Evolutionary conservation across 202 grass and related monocot genomes (phyloP), one percentile per base, ranked within the genome.

Genomic region (Schoenoplectus tabernaemontani): DNA sequence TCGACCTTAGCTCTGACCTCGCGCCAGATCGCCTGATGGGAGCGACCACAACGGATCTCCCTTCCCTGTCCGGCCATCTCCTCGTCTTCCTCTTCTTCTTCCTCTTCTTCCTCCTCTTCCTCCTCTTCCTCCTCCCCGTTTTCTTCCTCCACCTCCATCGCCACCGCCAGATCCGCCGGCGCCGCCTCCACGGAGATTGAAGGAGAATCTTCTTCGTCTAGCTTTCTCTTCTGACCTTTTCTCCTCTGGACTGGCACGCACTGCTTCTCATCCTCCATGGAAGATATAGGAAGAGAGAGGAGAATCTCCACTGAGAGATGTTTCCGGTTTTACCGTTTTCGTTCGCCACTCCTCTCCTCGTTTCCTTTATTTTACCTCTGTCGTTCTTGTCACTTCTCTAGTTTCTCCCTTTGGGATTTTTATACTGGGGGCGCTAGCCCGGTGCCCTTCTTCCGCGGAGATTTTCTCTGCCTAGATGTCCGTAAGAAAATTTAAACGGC

Each of bases 1-100:
- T 99, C 96, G 16, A 99, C 90, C 83, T 96, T 88, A 47, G 90
- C 57, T 32, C 85, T 86, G 80, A 99, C 96, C 81, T 99, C 92
- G 36, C 87, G 85, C 60, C 78, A 76, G 30, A 99, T 70, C 59
- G 85, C 47, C 24, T 83, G 85, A 30, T 89, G 92, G 41, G 96
- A 96, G 6, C 85, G 92, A 34, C 74, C 86, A 59, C 78, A 85
- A 75, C 83, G 88, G 90, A 96, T 99, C 89, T 96, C 88, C 12
- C 75, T 78, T n/a, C 81, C 86, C 23, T 73, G 81, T 20, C 79
- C 85, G 37, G 13, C 84, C 36, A 80, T 90, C 10, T 85, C 88
- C 67, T 90, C 86, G 30, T 87, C 87, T 68, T 89, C 85, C 81
- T 92, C 88, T 10, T 93, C 93, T 5, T 83, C 93, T 5, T 88